Evolutionary conservation across 345 rosid genomes (phyloP).

Genomic region (Gossypium raimondii): DNA sequence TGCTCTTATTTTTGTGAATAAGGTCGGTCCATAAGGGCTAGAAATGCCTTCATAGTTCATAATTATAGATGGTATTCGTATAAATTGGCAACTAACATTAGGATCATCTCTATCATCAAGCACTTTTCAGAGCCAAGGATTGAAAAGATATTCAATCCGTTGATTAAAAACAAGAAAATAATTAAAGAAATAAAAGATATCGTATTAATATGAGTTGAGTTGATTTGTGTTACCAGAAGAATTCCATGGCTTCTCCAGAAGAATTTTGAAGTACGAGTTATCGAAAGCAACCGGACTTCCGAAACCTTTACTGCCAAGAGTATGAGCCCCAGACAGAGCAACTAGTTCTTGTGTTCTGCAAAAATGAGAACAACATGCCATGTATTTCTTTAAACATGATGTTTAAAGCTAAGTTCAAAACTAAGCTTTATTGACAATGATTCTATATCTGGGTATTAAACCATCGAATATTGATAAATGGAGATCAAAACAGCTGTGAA

Average conservation of each 20-base stretch:
- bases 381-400: neutral
- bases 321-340: conserved; percentile 88
- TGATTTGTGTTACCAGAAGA: conserved; percentile 47
- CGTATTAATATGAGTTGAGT: neutral
- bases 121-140: neutral
- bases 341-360: conserved; percentile 75
- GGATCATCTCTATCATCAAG: neutral
- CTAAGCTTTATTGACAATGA: neutral
- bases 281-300: conserved; percentile 69
- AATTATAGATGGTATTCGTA: neutral
- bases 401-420: neutral
- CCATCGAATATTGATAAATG: neutral
- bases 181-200: neutral
- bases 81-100: neutral
- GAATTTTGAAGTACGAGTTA: conserved; percentile 79
- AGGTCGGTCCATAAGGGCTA: neutral
- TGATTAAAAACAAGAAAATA: neutral
- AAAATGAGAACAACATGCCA: neutral
- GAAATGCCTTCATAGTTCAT: neutral
- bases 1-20: neutral
- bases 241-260: conserved; percentile 81
- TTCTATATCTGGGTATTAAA: neutral
- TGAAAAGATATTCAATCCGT: neutral
- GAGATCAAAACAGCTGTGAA: neutral
- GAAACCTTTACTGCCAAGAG: conserved; percentile 85